phyloP scores from a whole-genome alignment of 345 rosid genomes.

The Linum trigynum region DNA sequence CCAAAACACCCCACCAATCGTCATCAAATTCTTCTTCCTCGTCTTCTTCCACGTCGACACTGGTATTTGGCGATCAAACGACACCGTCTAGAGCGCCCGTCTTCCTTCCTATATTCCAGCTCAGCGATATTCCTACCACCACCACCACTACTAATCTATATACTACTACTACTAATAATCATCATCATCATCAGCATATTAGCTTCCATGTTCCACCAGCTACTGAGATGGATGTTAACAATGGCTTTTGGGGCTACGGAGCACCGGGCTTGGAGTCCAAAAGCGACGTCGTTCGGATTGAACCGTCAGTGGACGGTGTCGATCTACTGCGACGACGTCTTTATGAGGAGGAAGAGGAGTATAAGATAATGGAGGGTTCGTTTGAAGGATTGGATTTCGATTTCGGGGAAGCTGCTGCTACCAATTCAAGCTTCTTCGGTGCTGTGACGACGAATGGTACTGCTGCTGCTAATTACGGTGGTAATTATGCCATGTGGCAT shows the following conservation, averaged over 20 bases:
- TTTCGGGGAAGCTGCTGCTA: background rate
- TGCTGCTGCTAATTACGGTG: background rate
- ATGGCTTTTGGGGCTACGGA: background rate
- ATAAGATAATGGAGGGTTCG: background rate
- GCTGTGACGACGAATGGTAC: background rate
- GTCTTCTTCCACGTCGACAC: background rate
- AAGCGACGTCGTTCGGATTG: background rate
- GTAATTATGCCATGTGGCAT: background rate
- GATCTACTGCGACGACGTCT: background rate
- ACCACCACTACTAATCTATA: too few relatives aligned
- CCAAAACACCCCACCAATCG: background rate
- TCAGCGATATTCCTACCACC: too few relatives aligned
- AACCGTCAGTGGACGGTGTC: background rate
- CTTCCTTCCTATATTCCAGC: background rate
- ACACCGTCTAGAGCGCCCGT: background rate
- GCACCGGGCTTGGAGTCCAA: background rate
- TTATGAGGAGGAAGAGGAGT: background rate
- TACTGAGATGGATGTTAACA: too few relatives aligned
- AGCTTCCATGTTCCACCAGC: too few relatives aligned
- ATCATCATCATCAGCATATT: too few relatives aligned
- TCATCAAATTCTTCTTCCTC: conserved; percentile 1
- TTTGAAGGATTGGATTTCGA: background rate
- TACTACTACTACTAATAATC: too few relatives aligned
- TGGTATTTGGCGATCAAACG: background rate
- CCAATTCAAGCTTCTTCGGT: background rate